Base-by-base conservation (phyloP, 73 alveolate genomes). In the Tetrahymena elliotti region DNA sequence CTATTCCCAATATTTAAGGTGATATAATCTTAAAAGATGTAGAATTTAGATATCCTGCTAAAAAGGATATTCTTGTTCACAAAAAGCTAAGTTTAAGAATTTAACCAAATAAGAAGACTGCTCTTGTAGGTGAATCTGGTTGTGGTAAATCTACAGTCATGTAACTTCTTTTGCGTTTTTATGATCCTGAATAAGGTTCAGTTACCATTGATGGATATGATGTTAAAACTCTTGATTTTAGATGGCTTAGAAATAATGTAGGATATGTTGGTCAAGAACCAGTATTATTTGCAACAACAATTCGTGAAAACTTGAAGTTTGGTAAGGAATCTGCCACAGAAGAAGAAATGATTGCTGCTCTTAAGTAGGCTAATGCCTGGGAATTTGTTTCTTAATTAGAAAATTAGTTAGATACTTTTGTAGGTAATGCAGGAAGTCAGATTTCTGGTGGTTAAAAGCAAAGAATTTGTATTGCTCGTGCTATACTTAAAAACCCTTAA, bases 111-210 rank as follows among this genome's bases (percentile, higher is more conserved):
- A 98, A 97, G 38, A 96, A 97, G 53, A 96, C 98, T 34, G 99
- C 99, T 83, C 96, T 99, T 54, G 99, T 98, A 47, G 99, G 99
- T 10, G 97, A 97, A 83, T 97, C 99, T 16, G 99, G 99, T 22
- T 93, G 96, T 82, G 96, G 96, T 18, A 93, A 93, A 83, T 93
- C 96, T n/a, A 93, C 96, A 7, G 93, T 93, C 6, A 93, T 93
- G 96, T 27, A 93, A 24, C 94, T 93, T 6, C 84, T 93, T 22
- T 82, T 82, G 52, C 84, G 96, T 37, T 93, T 93, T 38, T 93
- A 93, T 36, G 96, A 93, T 38, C 92, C 94, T 53, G 96, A 93
- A 33, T 20, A 35, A n/a, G 96, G 96, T 33, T 36, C 24, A 4
- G 93, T 93, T 22, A 27, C 92, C 4, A 82, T 93, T 18, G 96